Evolutionary conservation across 2,329 filamentous ascomycete species (phyloP), one percentile per base, ranked within the genome.

Genomic region (Grosmannia clavigera): DNA sequence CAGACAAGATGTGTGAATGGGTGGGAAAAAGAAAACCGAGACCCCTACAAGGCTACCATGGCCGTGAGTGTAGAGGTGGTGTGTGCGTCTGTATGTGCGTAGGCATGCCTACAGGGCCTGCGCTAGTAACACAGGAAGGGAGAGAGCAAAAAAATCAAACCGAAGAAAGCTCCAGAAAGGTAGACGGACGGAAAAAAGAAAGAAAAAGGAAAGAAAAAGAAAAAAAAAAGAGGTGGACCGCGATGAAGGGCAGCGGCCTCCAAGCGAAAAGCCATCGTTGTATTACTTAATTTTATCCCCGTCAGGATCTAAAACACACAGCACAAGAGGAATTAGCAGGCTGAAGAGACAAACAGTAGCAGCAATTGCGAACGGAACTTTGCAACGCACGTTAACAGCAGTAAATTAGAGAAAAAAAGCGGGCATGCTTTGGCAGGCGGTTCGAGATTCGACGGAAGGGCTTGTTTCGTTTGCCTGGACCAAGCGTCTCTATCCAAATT

Each of bases 241-340:
- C 12, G 7, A 46, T 14, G 19, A 27, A 38, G 25, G 58, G 25
- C 62, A 60, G 62, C 60, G 29, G 58, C 55, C 58, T 61, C 40
- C 60, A 62, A 61, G 61, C 61, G 62, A 62, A 40, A 57, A 40
- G 53, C 59, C 61, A 58, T 55, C 58, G 53, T 58, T 51, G 60
- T 61, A 55, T 27, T 0, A 60, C 61, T n/a, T 43, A 25, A 25
- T 50, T 35, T 57, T 51, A 51, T 57, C 29, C 40, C 40, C 56
- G 56, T 35, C 60, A 35, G 56, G 33, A 55, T 62, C 50, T 58
- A 19, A 31, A 35, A 54, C 55, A 54, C 48, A 29, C 19, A 25
- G 52, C 38, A 51, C 25, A 33, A 31, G 27, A 19, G 46, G 27
- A 16, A 27, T n/a, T n/a, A 50, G 9, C 11, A 54, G 25, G 52